phyloP scores from a whole-genome alignment of 148 eudicot species.

The Euryodendron excelsum region DNA sequence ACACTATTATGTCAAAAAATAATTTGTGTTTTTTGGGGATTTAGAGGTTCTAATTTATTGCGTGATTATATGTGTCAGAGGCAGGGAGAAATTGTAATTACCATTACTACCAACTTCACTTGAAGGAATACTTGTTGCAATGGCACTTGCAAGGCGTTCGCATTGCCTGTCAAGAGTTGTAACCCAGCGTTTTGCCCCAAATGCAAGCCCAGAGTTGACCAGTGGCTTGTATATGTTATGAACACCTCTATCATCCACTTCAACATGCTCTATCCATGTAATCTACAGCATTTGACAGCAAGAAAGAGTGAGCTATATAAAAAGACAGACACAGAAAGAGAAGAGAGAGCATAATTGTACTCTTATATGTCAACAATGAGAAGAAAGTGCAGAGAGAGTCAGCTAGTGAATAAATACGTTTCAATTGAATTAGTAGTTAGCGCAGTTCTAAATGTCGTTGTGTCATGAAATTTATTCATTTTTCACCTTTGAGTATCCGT shows the following conservation, averaged over 20 bases:
- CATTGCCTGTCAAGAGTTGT: constrained; percentile 37
- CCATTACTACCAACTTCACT: constrained; percentile 20
- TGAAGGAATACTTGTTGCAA: constrained; percentile 29
- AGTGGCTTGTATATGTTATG: constrained; percentile 35
- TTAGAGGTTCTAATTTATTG: no score
- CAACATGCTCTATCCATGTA: constrained; percentile 68
- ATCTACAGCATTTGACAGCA: constrained; percentile 27
- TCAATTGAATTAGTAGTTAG: neutral
- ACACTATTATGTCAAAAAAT: neutral
- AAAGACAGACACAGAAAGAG: no score
- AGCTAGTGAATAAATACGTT: neutral
- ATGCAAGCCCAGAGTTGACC: constrained; percentile 39
- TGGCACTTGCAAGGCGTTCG: constrained; percentile 42
- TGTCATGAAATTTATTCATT: no score
- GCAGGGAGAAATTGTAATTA: neutral
- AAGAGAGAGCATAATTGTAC: no score
- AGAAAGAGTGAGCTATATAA: no score
- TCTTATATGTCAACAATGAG: no score
- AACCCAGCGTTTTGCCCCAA: constrained; percentile 55
- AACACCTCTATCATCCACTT: constrained; percentile 36
- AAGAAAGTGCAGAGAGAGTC: neutral
- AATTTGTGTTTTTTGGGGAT: neutral
- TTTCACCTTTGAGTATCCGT: constrained; percentile 48
- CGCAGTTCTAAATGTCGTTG: no score
- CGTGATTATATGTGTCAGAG: neutral